Evolutionary conservation across 2,329 filamentous ascomycete species (phyloP).

Genomic region (Hymenotorrendiella dingleyae): DNA sequence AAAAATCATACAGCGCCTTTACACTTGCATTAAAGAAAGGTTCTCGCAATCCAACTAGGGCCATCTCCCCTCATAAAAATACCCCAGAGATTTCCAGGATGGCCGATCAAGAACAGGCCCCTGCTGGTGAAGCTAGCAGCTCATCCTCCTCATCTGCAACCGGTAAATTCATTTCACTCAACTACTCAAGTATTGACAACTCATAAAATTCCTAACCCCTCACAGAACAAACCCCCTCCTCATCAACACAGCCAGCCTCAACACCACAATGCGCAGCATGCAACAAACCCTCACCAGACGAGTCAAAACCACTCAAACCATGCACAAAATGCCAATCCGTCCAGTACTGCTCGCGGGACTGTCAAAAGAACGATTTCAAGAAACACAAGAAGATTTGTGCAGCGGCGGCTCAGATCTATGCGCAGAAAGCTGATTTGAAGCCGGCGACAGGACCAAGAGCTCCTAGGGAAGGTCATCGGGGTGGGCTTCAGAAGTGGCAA

Average conservation of each 20-base stretch:
- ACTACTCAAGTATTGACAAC: background rate
- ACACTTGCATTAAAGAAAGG: too few relatives aligned
- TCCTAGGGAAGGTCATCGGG: constrained; percentile 13
- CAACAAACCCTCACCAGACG: background rate
- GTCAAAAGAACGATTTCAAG: constrained; percentile 23
- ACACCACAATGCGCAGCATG: background rate
- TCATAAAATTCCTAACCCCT: background rate
- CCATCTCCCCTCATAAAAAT: too few relatives aligned
- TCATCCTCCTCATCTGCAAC: background rate
- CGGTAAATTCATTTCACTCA: background rate
- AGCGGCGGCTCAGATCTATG: constrained; percentile 13
- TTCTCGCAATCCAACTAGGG: too few relatives aligned
- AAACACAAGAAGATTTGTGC: constrained; percentile 24
- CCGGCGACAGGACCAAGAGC: constrained; percentile 5
- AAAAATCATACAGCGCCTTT: too few relatives aligned
- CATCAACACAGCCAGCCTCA: background rate
- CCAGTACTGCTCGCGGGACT: constrained; percentile 24
- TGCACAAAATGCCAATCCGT: constrained; percentile 22
- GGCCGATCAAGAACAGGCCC: background rate
- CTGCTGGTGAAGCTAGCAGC: too few relatives aligned
- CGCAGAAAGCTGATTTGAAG: constrained; percentile 15
- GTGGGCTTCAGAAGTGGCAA: constrained; percentile 22
- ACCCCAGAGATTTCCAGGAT: too few relatives aligned
- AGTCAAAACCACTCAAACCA: constrained; percentile 12
- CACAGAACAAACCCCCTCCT: background rate